Percentiles rank a stretch among this genome's conserved stretches.
phyloP scores from a whole-genome alignment of 495 filamentous ascomycete species.

The Lasiosphaeria miniovina region DNA sequence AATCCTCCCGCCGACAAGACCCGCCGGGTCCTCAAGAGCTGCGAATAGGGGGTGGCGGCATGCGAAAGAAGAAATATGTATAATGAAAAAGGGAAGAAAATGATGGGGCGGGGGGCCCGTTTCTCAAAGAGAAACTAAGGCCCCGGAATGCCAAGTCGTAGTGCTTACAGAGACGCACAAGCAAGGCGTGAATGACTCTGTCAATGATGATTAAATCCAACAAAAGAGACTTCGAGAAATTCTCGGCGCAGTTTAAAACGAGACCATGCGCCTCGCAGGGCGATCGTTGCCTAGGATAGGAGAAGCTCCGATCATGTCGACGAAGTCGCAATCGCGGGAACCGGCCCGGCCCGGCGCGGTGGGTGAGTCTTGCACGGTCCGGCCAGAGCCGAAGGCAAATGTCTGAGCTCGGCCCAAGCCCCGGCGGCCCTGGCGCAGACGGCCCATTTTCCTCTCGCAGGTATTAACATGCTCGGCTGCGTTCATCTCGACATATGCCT shows the following conservation, averaged over 20 bases:
- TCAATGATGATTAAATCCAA: neutral
- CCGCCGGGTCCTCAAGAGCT: constrained; percentile 1
- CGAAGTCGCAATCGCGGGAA: constrained; percentile 40
- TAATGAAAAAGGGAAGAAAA: neutral
- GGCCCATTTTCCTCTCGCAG: constrained; percentile 90
- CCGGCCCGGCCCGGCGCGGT: constrained; percentile 59
- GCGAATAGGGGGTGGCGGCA: neutral
- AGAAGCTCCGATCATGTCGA: constrained; percentile 52
- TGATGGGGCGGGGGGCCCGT: no score
- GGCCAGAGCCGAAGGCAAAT: constrained; percentile 78
- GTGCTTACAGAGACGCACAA: no score
- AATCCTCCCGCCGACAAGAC: constrained; percentile 21
- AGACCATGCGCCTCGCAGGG: constrained; percentile 67
- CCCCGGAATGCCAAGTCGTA: no score
- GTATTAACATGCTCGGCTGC: constrained; percentile 83
- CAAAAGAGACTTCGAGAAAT: neutral
- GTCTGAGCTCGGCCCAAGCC: constrained; percentile 88
- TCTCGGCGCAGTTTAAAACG: constrained; percentile 49
- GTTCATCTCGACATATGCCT: constrained; percentile 94
- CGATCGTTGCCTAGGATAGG: constrained; percentile 52
- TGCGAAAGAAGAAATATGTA: constrained; percentile 3
- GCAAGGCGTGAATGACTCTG: neutral
- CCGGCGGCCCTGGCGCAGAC: constrained; percentile 70
- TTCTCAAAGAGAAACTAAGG: no score
- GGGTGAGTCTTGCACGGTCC: constrained; percentile 71